Conservation (phyloP, 306 rosid species). For the Cercis canadensis region DNA sequence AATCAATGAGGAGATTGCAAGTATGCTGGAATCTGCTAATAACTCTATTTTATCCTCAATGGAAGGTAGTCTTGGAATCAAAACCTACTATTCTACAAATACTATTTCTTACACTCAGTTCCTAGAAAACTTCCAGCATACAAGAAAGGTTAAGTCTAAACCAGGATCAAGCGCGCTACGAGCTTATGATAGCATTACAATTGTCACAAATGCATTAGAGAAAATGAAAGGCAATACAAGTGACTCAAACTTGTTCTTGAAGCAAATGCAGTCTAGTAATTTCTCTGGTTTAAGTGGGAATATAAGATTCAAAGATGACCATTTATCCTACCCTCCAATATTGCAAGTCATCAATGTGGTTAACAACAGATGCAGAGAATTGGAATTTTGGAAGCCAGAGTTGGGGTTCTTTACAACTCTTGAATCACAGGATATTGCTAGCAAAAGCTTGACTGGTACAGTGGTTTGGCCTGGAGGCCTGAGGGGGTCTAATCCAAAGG, state of each 20-base stretch:
- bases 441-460: constrained; percentile 16
- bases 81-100: too few relatives aligned
- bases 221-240: constrained; percentile 29
- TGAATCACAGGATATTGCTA: constrained; percentile 33
- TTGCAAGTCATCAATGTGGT: constrained; percentile 57
- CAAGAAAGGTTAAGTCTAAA: too few relatives aligned
- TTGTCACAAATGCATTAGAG: constrained; percentile 50
- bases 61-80: too few relatives aligned
- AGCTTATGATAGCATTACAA: too few relatives aligned
- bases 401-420: too few relatives aligned
- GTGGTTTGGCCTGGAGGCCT: constrained; percentile 66
- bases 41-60: too few relatives aligned
- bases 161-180: too few relatives aligned
- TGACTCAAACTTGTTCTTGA: constrained; percentile 29
- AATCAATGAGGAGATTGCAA: too few relatives aligned
- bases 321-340: constrained; percentile 33
- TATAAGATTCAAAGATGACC: constrained; percentile 48
- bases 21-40: too few relatives aligned
- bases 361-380: too few relatives aligned
- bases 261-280: constrained; percentile 38
- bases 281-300: constrained; percentile 65
- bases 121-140: too few relatives aligned
- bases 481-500: constrained; percentile 42
- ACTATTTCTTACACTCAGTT: too few relatives aligned
- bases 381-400: constrained; percentile 34